Evolutionary conservation across 1,284 basidiomycete species (phyloP), one percentile per base, ranked within the genome.

Genomic region (Chiua sp.): DNA sequence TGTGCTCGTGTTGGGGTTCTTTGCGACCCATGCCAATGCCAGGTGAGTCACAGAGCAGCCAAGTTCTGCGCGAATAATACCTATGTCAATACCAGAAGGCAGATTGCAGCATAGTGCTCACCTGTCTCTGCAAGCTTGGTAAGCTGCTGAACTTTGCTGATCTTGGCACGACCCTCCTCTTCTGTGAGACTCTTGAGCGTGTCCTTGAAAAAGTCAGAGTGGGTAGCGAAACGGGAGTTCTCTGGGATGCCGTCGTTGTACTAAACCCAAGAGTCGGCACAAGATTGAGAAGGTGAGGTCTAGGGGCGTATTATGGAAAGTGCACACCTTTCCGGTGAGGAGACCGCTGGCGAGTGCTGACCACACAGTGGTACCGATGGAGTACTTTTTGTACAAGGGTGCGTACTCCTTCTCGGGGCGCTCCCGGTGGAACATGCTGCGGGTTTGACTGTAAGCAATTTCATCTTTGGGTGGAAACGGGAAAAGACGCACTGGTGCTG

Each of bases 21-120:
- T 81, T 8, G 88, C 85, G 6, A 89, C 80, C 91, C 92, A 94
- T 7, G 92, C 92, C 42, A 94, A 80, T 1, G 92, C 88, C 42
- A 96, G 82, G 56, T 85, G 83, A 32, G 85, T 78, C 59, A 86
- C 81, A 42, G 78, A 84, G 64, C 82, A 84, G 44, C 79, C 82
- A 18, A 89, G 77, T 66, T 85, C 83, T 82, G 68, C 48, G 11
- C 15, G 18, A 7, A 39, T 39, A 10, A 48, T 28, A 51, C 30
- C 50, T 37, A 49, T 54, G n/a, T 63, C 53, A 63, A 56, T 16
- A 12, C n/a, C 11, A 10, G 12, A 44, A 44, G 20, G 10, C 12
- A 13, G 4, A 22, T n/a, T 11, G 42, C 42, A 44, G n/a, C 42
- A 12, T 22, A 33, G 44, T n/a, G 62, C 63, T 7, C 47, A 73